Conservation (phyloP, 164 flowering plant species). For the Tinospora cordifolia region DNA sequence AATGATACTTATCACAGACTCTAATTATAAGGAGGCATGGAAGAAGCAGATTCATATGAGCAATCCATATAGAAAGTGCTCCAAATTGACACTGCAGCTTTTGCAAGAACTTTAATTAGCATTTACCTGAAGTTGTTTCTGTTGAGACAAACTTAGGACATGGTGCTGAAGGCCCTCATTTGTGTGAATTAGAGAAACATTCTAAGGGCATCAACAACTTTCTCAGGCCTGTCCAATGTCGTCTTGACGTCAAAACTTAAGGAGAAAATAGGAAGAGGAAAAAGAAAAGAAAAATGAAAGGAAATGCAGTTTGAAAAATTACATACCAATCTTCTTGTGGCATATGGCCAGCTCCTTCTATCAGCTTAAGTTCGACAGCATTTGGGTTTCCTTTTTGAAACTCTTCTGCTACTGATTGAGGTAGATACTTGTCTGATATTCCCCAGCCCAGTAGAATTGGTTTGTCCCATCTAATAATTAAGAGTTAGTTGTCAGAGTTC, state of each 20-base stretch:
- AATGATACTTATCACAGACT: neutral
- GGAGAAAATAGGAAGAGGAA: neutral
- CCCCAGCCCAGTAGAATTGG: constrained; percentile 86
- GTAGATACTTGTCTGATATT: constrained; percentile 75
- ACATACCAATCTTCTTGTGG: constrained; percentile 98
- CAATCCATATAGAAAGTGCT: neutral
- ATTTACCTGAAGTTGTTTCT: neutral
- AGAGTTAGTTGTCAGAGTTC: neutral
- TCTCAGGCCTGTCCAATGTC: constrained; percentile 77
- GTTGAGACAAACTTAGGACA: neutral
- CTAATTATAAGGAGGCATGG: neutral
- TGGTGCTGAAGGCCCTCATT: neutral
- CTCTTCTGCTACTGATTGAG: constrained; percentile 76
- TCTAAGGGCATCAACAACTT: constrained; percentile 74
- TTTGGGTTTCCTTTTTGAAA: constrained; percentile 67
- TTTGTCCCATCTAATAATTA: constrained; percentile 66
- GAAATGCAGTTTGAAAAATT: neutral
- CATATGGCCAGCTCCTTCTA: constrained; percentile 99
- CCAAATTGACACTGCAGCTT: neutral
- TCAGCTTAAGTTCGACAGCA: constrained; percentile 45
- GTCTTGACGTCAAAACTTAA: neutral
- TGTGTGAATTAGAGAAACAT: constrained; percentile 33
- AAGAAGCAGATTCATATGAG: too few species aligned
- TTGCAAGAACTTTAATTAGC: neutral
- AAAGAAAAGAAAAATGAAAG: neutral